Percentiles rank a stretch among this genome's conserved stretches.
Evolutionary conservation across 192 early-diverging fungal species (phyloP).

Genomic region (Gonapodya sp.): DNA sequence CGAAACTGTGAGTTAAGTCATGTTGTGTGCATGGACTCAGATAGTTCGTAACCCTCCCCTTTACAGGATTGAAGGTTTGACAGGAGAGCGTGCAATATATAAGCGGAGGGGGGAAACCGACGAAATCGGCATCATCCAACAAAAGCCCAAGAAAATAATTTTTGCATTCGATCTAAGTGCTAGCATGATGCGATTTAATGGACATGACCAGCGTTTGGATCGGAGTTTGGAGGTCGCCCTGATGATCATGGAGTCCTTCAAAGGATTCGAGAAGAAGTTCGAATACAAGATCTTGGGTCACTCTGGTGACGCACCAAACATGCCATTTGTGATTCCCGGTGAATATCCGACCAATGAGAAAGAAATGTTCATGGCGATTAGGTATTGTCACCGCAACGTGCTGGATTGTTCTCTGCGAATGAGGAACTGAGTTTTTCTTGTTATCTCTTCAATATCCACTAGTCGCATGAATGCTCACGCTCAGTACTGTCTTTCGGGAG

Average conservation of each 20-base stretch:
- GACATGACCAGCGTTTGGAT: constrained; percentile 48
- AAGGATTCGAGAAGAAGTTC: constrained; percentile 68
- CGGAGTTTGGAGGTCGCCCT: constrained; percentile 15
- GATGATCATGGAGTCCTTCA: constrained; percentile 31
- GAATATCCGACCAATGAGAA: constrained; percentile 72
- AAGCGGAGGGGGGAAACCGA: constrained; percentile 71
- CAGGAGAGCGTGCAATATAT: constrained; percentile 67
- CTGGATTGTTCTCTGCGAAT: background rate
- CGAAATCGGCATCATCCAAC: constrained; percentile 55
- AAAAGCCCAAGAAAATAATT: constrained; percentile 64
- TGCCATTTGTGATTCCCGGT: constrained; percentile 59
- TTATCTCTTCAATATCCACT: constrained; percentile 28
- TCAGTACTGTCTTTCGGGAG: constrained; percentile 67
- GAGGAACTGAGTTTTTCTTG: background rate
- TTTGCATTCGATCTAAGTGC: constrained; percentile 53
- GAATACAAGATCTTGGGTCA: constrained; percentile 67
- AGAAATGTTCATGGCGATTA: constrained; percentile 37
- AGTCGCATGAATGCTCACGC: constrained; percentile 65
- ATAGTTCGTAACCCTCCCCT: background rate
- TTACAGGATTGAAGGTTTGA: constrained; percentile 52
- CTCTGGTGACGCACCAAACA: constrained; percentile 62
- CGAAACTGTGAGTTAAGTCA: constrained; percentile 41
- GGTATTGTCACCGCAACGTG: too few species aligned
- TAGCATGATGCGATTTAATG: constrained; percentile 56
- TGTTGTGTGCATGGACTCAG: background rate